These are phyloP conservation scores for Lactifluus pinguis DNA, from an alignment of 768 basidiomycete species.

Conservation along the genomic window DNA sequence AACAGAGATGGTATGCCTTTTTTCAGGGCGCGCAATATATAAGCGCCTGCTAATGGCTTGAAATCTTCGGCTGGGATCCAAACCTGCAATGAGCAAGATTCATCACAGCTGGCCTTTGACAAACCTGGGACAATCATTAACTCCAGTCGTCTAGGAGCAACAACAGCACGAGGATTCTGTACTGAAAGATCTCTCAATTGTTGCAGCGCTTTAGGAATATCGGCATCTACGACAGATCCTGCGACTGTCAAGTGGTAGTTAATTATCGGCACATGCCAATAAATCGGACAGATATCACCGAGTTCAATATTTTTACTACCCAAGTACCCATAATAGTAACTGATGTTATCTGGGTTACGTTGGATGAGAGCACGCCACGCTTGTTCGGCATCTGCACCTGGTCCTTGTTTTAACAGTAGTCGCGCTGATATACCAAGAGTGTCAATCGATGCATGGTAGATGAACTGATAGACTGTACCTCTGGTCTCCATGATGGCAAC, in stretches of 20 bases:
- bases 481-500: conserved; percentile 57
- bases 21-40: conserved; percentile 58
- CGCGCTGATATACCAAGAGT: conserved; percentile 43
- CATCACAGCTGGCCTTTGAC: background rate
- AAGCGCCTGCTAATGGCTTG: conserved; percentile 49
- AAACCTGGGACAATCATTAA: conserved; percentile 54
- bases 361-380: conserved; percentile 78
- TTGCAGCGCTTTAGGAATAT: conserved; percentile 42
- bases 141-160: conserved; percentile 64
- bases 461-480: conserved; percentile 33
- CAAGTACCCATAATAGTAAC: conserved; percentile 73
- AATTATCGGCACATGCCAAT: background rate
- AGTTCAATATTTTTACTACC: conserved; percentile 54
- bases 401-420: conserved; percentile 56
- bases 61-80: conserved; percentile 54
- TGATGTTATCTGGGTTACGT: conserved; percentile 74
- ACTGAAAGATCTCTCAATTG: conserved; percentile 51
- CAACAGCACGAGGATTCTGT: conserved; percentile 57
- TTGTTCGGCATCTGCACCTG: conserved; percentile 61
- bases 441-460: background rate
- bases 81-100: background rate
- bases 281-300: conserved; percentile 35
- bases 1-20: conserved; percentile 93
- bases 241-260: background rate
- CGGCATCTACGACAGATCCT: conserved; percentile 41